Conservation (phyloP, 805 yeast species). For the Danielozyma ontarioensis region DNA sequence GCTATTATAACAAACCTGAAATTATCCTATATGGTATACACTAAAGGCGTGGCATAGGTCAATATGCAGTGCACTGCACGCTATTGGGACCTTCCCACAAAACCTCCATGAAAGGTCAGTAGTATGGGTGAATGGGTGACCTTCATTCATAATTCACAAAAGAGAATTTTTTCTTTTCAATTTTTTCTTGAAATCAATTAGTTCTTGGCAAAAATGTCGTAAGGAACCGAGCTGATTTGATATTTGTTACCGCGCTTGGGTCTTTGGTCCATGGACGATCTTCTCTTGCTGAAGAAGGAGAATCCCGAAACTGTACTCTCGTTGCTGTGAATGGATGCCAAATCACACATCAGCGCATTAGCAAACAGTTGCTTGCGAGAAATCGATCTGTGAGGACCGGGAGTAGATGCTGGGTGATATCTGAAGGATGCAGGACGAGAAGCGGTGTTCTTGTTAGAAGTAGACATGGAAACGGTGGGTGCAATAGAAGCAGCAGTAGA, state of each 20-base stretch:
- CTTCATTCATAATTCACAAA: too few relatives aligned
- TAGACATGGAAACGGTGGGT: slow-evolving; percentile 2
- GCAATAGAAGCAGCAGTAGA: background rate
- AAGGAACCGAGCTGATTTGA: slow-evolving; percentile 18
- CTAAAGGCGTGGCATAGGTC: too few relatives aligned
- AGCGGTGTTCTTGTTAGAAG: background rate
- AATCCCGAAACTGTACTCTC: slow-evolving; percentile 18
- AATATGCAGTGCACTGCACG: background rate
- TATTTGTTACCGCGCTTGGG: slow-evolving; percentile 19
- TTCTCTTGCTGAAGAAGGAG: slow-evolving; percentile 14
- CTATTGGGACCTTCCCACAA: too few relatives aligned
- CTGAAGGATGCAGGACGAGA: background rate
- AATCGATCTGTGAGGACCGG: background rate
- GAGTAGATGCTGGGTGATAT: background rate
- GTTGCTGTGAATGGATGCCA: slow-evolving; percentile 11
- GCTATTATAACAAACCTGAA: too few relatives aligned
- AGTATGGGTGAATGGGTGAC: too few relatives aligned
- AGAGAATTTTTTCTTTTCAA: too few relatives aligned
- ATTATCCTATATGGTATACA: too few relatives aligned
- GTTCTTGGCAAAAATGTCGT: slow-evolving; percentile 6
- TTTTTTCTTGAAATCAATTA: background rate
- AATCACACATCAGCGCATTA: slow-evolving; percentile 6
- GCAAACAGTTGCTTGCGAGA: slow-evolving; percentile 2
- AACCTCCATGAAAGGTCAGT: background rate
- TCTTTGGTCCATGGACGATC: slow-evolving; percentile 3